A percentile compares a stretch with the other conserved stretches of the same genome.
These are phyloP conservation scores for Phytopythium oedochilum DNA, from an alignment of 352 stramenopile genomes.

Conservation along the genomic window DNA sequence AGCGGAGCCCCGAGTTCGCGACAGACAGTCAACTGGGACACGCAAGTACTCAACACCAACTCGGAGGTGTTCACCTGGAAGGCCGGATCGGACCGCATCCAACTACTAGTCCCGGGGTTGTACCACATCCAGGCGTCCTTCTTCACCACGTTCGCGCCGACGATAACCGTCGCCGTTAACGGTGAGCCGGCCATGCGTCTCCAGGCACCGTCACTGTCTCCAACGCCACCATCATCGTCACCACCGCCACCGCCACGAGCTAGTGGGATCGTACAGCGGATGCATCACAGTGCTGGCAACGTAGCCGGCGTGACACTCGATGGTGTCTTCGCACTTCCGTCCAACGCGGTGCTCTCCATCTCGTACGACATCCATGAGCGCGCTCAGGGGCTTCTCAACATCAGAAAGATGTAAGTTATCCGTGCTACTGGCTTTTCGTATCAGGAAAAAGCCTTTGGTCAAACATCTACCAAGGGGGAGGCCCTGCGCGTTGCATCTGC, in stretches of 20 bases:
- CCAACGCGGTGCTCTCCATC: slow-evolving; percentile 38
- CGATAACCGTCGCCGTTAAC: slow-evolving; percentile 56
- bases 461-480: not conserved
- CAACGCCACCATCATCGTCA: not conserved
- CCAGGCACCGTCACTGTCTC: not conserved
- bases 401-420: slow-evolving; percentile 53
- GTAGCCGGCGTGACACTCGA: slow-evolving; percentile 45
- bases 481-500: not conserved
- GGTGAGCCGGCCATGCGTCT: slow-evolving; percentile 37
- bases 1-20: slow-evolving; percentile 33
- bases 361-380: slow-evolving; percentile 64
- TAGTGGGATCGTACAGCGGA: slow-evolving; percentile 14
- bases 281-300: slow-evolving; percentile 59
- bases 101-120: slow-evolving; percentile 48
- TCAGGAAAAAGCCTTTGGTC: not conserved
- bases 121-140: slow-evolving; percentile 70
- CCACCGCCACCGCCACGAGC: not conserved
- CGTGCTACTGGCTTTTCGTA: not conserved
- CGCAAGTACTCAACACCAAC: slow-evolving; percentile 68
- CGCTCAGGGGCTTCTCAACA: slow-evolving; percentile 67
- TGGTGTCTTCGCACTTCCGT: slow-evolving; percentile 52
- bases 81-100: slow-evolving; percentile 35
- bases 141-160: slow-evolving; percentile 54
- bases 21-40: slow-evolving; percentile 60
- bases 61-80: slow-evolving; percentile 69